Evolutionary conservation across 495 filamentous ascomycete species (phyloP).

Genomic region (Hypomontagnella submonticulosa): DNA sequence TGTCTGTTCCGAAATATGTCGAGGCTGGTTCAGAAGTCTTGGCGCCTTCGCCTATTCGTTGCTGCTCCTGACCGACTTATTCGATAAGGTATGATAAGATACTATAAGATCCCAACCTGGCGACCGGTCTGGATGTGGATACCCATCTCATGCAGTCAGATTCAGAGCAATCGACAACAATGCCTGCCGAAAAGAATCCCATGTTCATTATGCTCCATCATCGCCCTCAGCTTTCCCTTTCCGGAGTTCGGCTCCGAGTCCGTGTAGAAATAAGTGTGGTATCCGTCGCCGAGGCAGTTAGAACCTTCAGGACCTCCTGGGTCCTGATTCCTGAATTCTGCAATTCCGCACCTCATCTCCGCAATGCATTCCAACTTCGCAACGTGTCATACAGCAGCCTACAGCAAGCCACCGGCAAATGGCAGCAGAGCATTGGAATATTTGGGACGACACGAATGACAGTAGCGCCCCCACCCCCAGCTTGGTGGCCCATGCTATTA

Average conservation of each 20-base stretch:
- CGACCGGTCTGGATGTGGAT: slow-evolving; percentile 42
- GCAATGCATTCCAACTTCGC: slow-evolving; percentile 43
- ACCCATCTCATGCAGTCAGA: slow-evolving; percentile 39
- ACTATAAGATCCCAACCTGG: slow-evolving; percentile 44
- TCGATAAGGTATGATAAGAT: slow-evolving; percentile 43
- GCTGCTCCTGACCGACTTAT: slow-evolving; percentile 35
- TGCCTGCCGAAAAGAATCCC: slow-evolving; percentile 42
- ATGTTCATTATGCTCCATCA: slow-evolving; percentile 30
- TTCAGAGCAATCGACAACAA: slow-evolving; percentile 42
- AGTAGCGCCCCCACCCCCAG: slow-evolving; percentile 33
- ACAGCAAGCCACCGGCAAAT: slow-evolving; percentile 45
- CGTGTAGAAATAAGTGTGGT: slow-evolving; percentile 41
- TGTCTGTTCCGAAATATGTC: slow-evolving; percentile 42
- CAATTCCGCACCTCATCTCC: slow-evolving; percentile 40
- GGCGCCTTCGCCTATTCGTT: slow-evolving; percentile 32
- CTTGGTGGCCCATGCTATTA: slow-evolving; percentile 33
- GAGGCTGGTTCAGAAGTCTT: slow-evolving; percentile 31
- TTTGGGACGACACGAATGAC: slow-evolving; percentile 37
- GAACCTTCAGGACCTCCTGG: slow-evolving; percentile 22
- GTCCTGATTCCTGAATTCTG: slow-evolving; percentile 33
- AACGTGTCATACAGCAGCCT: slow-evolving; percentile 46
- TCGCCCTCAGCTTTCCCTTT: slow-evolving; percentile 38
- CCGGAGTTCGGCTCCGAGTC: slow-evolving; percentile 43
- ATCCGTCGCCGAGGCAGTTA: slow-evolving; percentile 41
- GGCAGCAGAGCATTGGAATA: slow-evolving; percentile 34